These are phyloP conservation scores for Sugiyamaella qingdaonensis DNA, from an alignment of 805 yeast species.

Conservation along the genomic window DNA sequence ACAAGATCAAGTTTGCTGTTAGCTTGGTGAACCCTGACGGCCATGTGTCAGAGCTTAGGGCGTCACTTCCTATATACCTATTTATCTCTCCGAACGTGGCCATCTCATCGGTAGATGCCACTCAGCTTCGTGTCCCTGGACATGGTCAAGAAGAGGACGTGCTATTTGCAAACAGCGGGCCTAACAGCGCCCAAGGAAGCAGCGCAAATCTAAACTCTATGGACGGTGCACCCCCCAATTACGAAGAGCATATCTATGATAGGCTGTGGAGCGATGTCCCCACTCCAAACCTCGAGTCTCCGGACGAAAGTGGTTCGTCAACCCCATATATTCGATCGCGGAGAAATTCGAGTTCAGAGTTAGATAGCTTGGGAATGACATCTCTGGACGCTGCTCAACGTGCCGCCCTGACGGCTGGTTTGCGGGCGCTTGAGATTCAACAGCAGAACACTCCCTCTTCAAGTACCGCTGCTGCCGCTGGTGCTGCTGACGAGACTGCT, in stretches of 20 bases:
- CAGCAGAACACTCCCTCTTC: constrained; percentile 22
- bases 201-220: constrained; percentile 7
- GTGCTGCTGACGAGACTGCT: constrained; percentile 4
- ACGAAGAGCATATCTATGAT: constrained; percentile 74
- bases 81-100: constrained; percentile 82
- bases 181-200: constrained; percentile 1
- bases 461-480: constrained; percentile 3
- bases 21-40: constrained; percentile 85
- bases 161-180: constrained; percentile 2
- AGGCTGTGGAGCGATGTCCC: constrained; percentile 61
- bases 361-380: constrained; percentile 24
- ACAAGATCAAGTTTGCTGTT: constrained; percentile 77
- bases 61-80: constrained; percentile 75
- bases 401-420: constrained; percentile 37
- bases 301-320: constrained; percentile 35
- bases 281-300: constrained; percentile 37
- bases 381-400: constrained; percentile 31
- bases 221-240: constrained; percentile 73
- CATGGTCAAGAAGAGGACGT: constrained; percentile 8
- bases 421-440: constrained; percentile 35
- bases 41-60: constrained; percentile 86
- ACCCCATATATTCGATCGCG: constrained; percentile 36
- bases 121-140: constrained; percentile 15
- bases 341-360: constrained; percentile 31
- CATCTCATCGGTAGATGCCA: constrained; percentile 46